Conservation (phyloP, 495 filamentous ascomycete species). For the Glonium stellatum region DNA sequence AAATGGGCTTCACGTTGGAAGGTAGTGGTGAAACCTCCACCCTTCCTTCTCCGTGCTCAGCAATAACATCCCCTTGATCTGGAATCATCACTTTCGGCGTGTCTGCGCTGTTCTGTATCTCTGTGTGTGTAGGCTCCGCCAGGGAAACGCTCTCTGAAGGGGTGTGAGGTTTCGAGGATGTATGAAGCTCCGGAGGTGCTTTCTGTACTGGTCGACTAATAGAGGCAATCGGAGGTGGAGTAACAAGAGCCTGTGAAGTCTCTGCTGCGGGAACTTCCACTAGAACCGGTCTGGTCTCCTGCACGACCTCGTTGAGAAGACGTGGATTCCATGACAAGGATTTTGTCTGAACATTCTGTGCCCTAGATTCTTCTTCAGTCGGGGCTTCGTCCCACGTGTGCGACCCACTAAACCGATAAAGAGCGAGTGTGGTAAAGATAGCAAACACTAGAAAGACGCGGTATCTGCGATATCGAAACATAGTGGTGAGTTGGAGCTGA, state of each 20-base stretch:
- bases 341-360: slow-evolving; percentile 18
- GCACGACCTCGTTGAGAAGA: slow-evolving; percentile 17
- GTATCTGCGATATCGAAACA: slow-evolving; percentile 73
- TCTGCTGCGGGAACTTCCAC: slow-evolving; percentile 14
- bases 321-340: slow-evolving; percentile 10
- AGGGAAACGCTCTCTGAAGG: slow-evolving; percentile 9
- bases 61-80: not conserved
- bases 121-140: slow-evolving; percentile 5
- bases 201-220: slow-evolving; percentile 16
- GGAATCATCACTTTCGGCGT: not conserved
- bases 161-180: not conserved
- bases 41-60: slow-evolving; percentile 41
- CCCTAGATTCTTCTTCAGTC: slow-evolving; percentile 35
- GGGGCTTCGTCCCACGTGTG: slow-evolving; percentile 21
- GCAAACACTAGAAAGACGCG: slow-evolving; percentile 67
- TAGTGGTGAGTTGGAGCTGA: slow-evolving; percentile 28
- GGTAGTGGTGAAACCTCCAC: slow-evolving; percentile 38
- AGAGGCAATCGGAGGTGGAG: slow-evolving; percentile 15
- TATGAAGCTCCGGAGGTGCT: not conserved
- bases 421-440: slow-evolving; percentile 52
- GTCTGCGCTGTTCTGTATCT: not conserved
- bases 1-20: slow-evolving; percentile 37
- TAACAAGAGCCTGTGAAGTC: not conserved
- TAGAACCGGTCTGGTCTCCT: slow-evolving; percentile 22
- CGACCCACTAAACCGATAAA: slow-evolving; percentile 52